Evolutionary conservation across 768 basidiomycete species (phyloP).

Genomic region (Macrocybe gigantea): DNA sequence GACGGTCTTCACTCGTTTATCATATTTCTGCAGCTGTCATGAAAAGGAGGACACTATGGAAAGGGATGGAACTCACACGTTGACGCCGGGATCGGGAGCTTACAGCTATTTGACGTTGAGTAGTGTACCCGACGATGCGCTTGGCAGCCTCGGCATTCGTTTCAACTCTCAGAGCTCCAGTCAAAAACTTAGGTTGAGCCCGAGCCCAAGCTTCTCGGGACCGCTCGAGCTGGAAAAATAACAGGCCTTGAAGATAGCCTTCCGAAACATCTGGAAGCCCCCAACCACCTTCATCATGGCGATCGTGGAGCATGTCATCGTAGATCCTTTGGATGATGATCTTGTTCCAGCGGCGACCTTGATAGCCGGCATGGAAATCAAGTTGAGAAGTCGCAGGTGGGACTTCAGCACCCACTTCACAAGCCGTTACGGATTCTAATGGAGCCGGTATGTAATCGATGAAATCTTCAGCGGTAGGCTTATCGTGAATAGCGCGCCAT

Average conservation of each 20-base stretch:
- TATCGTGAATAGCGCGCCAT: no score
- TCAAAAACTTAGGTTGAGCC: background rate
- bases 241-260: background rate
- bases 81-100: background rate
- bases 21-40: conserved; percentile 2
- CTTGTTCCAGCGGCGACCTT: background rate
- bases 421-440: no score
- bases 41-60: background rate
- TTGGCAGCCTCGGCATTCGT: background rate
- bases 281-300: background rate
- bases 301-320: background rate
- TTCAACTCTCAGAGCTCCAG: background rate
- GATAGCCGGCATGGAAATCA: background rate
- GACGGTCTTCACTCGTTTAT: background rate
- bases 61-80: background rate
- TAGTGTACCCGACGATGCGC: background rate
- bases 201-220: conserved; percentile 4
- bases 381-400: no score
- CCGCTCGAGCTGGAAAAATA: conserved; percentile 2
- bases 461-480: no score
- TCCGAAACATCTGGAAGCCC: conserved; percentile 2
- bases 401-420: no score
- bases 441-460: no score
- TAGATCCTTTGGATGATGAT: background rate
- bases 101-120: background rate